These are phyloP conservation scores for Solanum commersonii DNA, from an alignment of 257 asterid species.

Conservation along the genomic window DNA sequence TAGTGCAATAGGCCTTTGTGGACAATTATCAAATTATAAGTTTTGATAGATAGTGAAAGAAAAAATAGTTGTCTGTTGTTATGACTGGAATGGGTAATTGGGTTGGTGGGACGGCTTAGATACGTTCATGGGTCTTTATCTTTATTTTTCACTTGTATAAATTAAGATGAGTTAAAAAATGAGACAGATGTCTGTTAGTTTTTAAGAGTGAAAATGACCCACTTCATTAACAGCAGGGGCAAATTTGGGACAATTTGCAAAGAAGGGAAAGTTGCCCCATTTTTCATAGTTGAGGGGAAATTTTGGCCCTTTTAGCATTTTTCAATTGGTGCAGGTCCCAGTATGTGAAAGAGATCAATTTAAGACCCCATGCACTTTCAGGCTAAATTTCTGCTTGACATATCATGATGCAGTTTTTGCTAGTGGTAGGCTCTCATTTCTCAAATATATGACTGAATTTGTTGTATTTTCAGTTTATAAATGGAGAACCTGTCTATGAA, in stretches of 20 bases:
- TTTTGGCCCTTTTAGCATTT: background rate
- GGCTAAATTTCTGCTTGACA: background rate
- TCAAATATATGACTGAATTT: background rate
- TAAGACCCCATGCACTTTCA: background rate
- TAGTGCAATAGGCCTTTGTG: background rate
- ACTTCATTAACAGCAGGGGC: background rate
- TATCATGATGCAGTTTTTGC: background rate
- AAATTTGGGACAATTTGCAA: background rate
- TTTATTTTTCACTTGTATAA: background rate
- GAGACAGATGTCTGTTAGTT: background rate
- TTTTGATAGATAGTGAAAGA: background rate
- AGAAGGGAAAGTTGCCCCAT: background rate
- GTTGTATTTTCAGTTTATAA: constrained; percentile 49
- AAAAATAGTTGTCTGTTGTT: background rate
- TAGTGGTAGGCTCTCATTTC: background rate
- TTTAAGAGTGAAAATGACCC: background rate
- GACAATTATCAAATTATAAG: background rate
- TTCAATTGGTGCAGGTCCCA: background rate
- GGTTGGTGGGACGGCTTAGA: background rate
- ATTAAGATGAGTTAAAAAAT: background rate
- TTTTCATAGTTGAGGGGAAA: background rate
- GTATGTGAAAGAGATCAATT: background rate
- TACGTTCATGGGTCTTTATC: background rate
- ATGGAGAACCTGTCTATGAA: constrained; percentile 92
- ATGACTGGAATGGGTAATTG: background rate